Conservation (phyloP, 768 basidiomycete genomes). For the Xerocomellus chrysenteron region DNA sequence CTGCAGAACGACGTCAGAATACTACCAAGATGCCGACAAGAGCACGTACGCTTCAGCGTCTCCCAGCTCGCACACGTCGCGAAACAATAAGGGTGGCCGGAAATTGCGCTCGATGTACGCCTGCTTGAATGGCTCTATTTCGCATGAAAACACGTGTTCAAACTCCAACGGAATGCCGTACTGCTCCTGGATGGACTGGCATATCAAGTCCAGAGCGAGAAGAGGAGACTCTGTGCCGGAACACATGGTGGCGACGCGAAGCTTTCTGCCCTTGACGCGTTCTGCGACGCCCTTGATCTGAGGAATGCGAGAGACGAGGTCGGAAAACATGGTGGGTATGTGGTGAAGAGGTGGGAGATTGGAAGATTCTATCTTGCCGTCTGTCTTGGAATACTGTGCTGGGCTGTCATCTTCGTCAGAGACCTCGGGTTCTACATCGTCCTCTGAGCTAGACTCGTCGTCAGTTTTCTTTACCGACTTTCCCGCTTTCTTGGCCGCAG, state of each 20-base stretch:
- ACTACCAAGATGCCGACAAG: not conserved
- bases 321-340: constrained; percentile 70
- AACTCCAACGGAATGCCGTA: constrained; percentile 63
- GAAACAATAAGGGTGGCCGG: constrained; percentile 85
- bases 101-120: constrained; percentile 98
- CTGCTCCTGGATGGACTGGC: constrained; percentile 69
- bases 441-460: constrained; percentile 31
- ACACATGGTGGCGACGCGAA: constrained; percentile 96
- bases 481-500: constrained; percentile 26
- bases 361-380: constrained; percentile 50
- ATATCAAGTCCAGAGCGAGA: constrained; percentile 83
- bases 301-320: constrained; percentile 66
- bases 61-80: constrained; percentile 91
- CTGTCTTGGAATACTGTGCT: constrained; percentile 37
- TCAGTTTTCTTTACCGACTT: constrained; percentile 35
- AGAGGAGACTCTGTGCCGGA: constrained; percentile 95
- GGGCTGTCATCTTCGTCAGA: constrained; percentile 33
- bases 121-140: constrained; percentile 96
- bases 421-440: constrained; percentile 34
- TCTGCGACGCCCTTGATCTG: constrained; percentile 65
- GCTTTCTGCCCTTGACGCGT: constrained; percentile 70
- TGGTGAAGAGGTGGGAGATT: constrained; percentile 75
- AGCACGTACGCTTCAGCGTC: constrained; percentile 67
- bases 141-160: constrained; percentile 95
- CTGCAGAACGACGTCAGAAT: constrained; percentile 39